Percentiles rank a stretch among this genome's conserved stretches.
Evolutionary conservation across 2,329 filamentous ascomycete genomes (phyloP).

Genomic region (Nigrograna mackinnonii): DNA sequence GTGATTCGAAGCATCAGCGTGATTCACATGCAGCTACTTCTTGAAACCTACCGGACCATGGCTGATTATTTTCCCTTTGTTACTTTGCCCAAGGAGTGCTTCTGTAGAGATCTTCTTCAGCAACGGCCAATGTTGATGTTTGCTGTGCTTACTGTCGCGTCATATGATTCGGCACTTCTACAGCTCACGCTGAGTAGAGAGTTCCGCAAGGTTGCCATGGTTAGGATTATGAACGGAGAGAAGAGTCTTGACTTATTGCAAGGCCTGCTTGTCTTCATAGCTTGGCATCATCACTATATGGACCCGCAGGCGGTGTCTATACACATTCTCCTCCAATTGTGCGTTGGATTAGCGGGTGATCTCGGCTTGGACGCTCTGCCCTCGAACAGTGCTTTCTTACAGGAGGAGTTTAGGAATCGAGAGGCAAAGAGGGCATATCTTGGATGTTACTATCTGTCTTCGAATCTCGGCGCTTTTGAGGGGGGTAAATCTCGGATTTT

Average conservation of each 20-base stretch:
- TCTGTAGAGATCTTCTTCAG: slow-evolving; percentile 30
- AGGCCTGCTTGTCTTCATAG: slow-evolving; percentile 36
- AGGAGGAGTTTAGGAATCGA: slow-evolving; percentile 23
- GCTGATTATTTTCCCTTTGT: slow-evolving; percentile 40
- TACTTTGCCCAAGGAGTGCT: slow-evolving; percentile 26
- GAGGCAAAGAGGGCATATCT: slow-evolving; percentile 39
- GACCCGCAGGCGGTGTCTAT: slow-evolving; percentile 36
- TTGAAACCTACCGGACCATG: slow-evolving; percentile 36
- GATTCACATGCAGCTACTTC: slow-evolving; percentile 36
- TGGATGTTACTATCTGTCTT: slow-evolving; percentile 38
- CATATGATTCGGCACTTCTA: slow-evolving; percentile 31
- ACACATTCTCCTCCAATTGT: slow-evolving; percentile 37
- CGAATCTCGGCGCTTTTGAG: slow-evolving; percentile 30
- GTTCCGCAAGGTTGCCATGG: slow-evolving; percentile 38
- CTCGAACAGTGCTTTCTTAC: slow-evolving; percentile 21
- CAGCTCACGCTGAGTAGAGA: slow-evolving; percentile 36
- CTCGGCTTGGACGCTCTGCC: slow-evolving; percentile 32
- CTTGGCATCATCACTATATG: slow-evolving; percentile 43
- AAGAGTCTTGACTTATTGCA: slow-evolving; percentile 38
- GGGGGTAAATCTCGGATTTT: slow-evolving; percentile 23
- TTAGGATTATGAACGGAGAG: slow-evolving; percentile 39
- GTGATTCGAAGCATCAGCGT: slow-evolving; percentile 37
- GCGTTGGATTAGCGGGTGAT: slow-evolving; percentile 34
- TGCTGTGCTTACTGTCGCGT: slow-evolving; percentile 36
- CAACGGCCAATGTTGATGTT: slow-evolving; percentile 37